A percentile compares a stretch with the other conserved stretches of the same genome.
Conservation (phyloP, 1,139 yeast genomes). For the Ogataea hybrid region DNA sequence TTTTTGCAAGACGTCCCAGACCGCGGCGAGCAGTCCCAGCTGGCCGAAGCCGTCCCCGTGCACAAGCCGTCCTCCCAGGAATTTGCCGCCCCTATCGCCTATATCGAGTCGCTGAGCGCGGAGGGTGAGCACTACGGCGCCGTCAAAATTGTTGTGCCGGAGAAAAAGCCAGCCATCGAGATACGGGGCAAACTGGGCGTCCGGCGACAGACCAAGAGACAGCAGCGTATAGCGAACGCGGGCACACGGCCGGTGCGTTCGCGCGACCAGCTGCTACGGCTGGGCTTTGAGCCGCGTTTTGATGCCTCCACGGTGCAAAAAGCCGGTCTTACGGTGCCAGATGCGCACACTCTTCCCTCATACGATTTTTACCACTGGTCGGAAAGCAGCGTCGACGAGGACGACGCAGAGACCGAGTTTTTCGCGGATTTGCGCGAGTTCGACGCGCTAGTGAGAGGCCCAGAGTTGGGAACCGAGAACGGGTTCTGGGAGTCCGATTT, state of each 20-base stretch:
- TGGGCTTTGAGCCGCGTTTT: slow-evolving; percentile 49
- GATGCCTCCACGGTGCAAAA: slow-evolving; percentile 36
- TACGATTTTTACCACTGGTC: slow-evolving; percentile 41
- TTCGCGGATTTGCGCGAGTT: slow-evolving; percentile 50
- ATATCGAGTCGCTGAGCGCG: slow-evolving; percentile 46
- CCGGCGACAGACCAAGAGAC: slow-evolving; percentile 45
- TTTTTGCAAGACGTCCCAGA: neutral
- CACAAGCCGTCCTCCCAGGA: slow-evolving; percentile 26
- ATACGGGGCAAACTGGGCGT: slow-evolving; percentile 44
- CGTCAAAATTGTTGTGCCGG: slow-evolving; percentile 64
- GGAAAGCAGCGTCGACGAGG: slow-evolving; percentile 34
- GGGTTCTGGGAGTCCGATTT: slow-evolving; percentile 46
- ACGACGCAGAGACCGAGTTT: slow-evolving; percentile 35
- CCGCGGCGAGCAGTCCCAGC: neutral
- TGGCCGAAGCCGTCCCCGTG: slow-evolving; percentile 28
- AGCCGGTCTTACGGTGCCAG: slow-evolving; percentile 33
- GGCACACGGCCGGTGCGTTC: slow-evolving; percentile 40
- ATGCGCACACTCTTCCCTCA: slow-evolving; percentile 30
- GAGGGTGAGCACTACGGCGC: slow-evolving; percentile 63
- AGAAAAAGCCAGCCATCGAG: neutral
- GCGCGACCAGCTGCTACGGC: slow-evolving; percentile 42
- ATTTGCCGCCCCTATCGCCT: slow-evolving; percentile 39
- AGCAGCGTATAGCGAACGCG: slow-evolving; percentile 17
- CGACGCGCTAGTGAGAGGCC: slow-evolving; percentile 43
- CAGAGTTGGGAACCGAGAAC: slow-evolving; percentile 31